A percentile compares a stretch with the other conserved stretches of the same genome.
Evolutionary conservation across 306 rosid species (phyloP).

Genomic region (Potentilla sterilis): DNA sequence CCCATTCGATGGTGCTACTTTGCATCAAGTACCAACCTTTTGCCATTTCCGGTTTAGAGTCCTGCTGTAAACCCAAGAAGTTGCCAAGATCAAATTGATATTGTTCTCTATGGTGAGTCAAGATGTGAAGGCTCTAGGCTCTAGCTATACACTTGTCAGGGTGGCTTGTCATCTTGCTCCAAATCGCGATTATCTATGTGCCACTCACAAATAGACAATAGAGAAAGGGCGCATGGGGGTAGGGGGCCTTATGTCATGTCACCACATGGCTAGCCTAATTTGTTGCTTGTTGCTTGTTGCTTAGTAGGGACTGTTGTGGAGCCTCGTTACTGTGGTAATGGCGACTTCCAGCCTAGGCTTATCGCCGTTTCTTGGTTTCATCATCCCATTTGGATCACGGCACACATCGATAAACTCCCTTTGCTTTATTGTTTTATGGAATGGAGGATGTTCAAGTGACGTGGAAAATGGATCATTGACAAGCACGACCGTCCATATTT

Average conservation of each 20-base stretch:
- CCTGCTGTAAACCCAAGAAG: neutral
- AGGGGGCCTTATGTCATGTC: neutral
- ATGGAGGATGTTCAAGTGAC: neutral
- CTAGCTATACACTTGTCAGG: no score
- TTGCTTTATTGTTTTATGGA: neutral
- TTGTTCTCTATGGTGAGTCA: neutral
- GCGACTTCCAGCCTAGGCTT: neutral
- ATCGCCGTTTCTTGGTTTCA: slow-evolving; percentile 5
- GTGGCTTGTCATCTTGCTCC: neutral
- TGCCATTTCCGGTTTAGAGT: no score
- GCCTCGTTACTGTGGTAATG: neutral
- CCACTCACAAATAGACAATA: neutral
- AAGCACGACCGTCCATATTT: no score
- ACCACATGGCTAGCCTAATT: neutral
- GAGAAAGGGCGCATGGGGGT: neutral
- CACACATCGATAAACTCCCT: neutral
- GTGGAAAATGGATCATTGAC: no score
- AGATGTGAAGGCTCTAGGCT: no score
- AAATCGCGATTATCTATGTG: neutral
- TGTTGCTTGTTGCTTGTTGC: neutral
- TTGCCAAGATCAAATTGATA: neutral
- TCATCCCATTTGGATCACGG: neutral
- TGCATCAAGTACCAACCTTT: no score
- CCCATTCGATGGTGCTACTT: no score
- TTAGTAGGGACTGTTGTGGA: neutral